Percentiles rank a stretch among this genome's conserved stretches.
These are phyloP conservation scores for Entomortierella beljakovae DNA, from an alignment of 192 early-diverging fungal species.

Conservation along the genomic window DNA sequence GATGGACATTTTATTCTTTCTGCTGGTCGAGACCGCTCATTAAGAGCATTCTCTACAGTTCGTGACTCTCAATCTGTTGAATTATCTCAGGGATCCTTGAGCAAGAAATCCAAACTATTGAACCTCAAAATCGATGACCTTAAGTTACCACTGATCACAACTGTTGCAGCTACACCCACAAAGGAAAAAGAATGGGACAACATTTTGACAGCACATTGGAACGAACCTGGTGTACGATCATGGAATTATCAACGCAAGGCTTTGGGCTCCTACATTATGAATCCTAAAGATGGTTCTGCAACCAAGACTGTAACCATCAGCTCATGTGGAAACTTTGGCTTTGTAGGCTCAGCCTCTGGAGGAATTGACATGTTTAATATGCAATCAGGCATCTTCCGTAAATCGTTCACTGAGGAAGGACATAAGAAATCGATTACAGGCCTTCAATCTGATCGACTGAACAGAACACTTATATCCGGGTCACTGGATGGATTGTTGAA, in stretches of 20 bases:
- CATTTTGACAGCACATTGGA: constrained; percentile 88
- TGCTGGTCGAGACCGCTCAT: constrained; percentile 84
- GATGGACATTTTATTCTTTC: constrained; percentile 82
- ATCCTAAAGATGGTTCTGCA: constrained; percentile 67
- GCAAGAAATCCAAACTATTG: constrained; percentile 75
- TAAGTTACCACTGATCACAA: constrained; percentile 78
- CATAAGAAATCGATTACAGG: constrained; percentile 89
- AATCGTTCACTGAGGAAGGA: constrained; percentile 72
- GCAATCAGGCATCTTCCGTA: constrained; percentile 89
- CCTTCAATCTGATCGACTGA: constrained; percentile 79
- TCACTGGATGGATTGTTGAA: constrained; percentile 88
- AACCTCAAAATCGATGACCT: constrained; percentile 71
- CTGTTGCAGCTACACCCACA: constrained; percentile 73
- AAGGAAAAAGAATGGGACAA: constrained; percentile 93
- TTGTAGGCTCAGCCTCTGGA: constrained; percentile 84
- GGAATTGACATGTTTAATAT: constrained; percentile 92
- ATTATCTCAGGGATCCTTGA: constrained; percentile 84
- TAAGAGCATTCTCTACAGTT: constrained; percentile 87
- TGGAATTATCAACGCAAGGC: constrained; percentile 87
- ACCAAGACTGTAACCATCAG: constrained; percentile 81
- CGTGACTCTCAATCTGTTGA: constrained; percentile 87
- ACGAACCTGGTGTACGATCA: constrained; percentile 75
- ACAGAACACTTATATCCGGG: constrained; percentile 76
- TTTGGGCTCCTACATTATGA: constrained; percentile 76
- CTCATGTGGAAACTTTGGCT: constrained; percentile 94